phyloP scores from a whole-genome alignment of 768 basidiomycete genomes.

The Suillus hirtellus region DNA sequence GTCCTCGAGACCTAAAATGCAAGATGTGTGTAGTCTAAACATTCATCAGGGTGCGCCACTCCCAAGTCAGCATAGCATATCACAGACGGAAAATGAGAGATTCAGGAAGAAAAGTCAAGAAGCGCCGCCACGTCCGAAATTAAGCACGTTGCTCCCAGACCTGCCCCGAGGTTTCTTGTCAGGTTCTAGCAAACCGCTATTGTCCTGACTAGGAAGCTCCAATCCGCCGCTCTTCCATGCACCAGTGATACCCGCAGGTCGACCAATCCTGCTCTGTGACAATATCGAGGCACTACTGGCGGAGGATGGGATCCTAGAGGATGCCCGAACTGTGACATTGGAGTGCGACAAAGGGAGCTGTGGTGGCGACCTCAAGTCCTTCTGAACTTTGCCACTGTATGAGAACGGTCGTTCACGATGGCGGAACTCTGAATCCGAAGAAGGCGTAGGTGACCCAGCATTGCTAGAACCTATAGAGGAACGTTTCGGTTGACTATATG shows the following conservation, averaged over 20 bases:
- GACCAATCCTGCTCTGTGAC: constrained; percentile 49
- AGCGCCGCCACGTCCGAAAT: constrained; percentile 21
- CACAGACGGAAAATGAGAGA: neutral
- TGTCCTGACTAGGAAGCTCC: constrained; percentile 27
- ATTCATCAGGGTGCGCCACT: constrained; percentile 16
- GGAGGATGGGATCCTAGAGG: constrained; percentile 43
- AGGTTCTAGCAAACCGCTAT: constrained; percentile 19
- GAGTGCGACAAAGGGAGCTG: constrained; percentile 42
- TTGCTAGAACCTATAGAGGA: constrained; percentile 59
- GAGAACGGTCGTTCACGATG: constrained; percentile 30
- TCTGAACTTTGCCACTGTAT: constrained; percentile 25
- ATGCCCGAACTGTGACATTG: constrained; percentile 49
- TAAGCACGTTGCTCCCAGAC: constrained; percentile 27
- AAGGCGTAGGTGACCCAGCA: constrained; percentile 28
- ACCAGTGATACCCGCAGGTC: constrained; percentile 38
- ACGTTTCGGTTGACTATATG: constrained; percentile 51
- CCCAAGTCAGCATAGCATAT: constrained; percentile 9
- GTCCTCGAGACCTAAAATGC: constrained; percentile 24
- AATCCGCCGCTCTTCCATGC: constrained; percentile 44
- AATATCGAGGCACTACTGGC: constrained; percentile 31
- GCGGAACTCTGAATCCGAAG: constrained; percentile 27
- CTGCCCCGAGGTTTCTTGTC: constrained; percentile 28
- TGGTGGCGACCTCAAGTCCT: constrained; percentile 40
- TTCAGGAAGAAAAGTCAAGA: constrained; percentile 9
- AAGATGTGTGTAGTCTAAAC: constrained; percentile 9